A percentile compares a stretch with the other conserved stretches of the same genome.
Evolutionary conservation across 768 basidiomycete genomes (phyloP).

Genomic region (Sistotremastrum suecicum): DNA sequence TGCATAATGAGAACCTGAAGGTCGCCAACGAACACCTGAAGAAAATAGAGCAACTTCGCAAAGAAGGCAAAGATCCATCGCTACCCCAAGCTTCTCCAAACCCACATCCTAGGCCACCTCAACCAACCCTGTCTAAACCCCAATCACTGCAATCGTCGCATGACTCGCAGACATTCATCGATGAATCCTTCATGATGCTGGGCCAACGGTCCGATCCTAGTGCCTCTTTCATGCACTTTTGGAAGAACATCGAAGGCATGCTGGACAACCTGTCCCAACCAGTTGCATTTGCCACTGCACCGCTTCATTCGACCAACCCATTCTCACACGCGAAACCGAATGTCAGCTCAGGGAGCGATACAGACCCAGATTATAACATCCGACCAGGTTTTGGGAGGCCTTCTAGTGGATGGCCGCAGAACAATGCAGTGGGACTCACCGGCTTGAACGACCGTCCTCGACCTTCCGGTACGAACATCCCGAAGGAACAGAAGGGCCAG

Average conservation of each 20-base stretch:
- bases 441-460: too few species aligned
- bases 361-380: too few species aligned
- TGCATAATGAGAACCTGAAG: slow-evolving; percentile 62
- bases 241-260: slow-evolving; percentile 80
- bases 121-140: slow-evolving; percentile 6
- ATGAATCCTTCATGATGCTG: slow-evolving; percentile 82
- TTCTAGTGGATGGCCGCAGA: too few species aligned
- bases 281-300: slow-evolving; percentile 72
- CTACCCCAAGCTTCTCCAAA: slow-evolving; percentile 36
- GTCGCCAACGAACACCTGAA: slow-evolving; percentile 58
- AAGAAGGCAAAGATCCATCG: slow-evolving; percentile 66
- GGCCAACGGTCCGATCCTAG: slow-evolving; percentile 76
- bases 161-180: slow-evolving; percentile 43
- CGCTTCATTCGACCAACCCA: slow-evolving; percentile 23
- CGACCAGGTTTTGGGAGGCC: too few species aligned
- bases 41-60: slow-evolving; percentile 53
- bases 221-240: slow-evolving; percentile 81
- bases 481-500: background rate
- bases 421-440: too few species aligned
- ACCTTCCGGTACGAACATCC: too few species aligned
- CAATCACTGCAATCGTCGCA: slow-evolving; percentile 28
- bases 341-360: too few species aligned
- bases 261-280: slow-evolving; percentile 73
- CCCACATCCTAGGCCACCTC: slow-evolving; percentile 13
- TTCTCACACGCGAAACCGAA: too few species aligned